A percentile compares a stretch with the other conserved stretches of the same genome.
phyloP scores from a whole-genome alignment of 2,329 filamentous ascomycete species.

The Ilyonectria mors-panacis region DNA sequence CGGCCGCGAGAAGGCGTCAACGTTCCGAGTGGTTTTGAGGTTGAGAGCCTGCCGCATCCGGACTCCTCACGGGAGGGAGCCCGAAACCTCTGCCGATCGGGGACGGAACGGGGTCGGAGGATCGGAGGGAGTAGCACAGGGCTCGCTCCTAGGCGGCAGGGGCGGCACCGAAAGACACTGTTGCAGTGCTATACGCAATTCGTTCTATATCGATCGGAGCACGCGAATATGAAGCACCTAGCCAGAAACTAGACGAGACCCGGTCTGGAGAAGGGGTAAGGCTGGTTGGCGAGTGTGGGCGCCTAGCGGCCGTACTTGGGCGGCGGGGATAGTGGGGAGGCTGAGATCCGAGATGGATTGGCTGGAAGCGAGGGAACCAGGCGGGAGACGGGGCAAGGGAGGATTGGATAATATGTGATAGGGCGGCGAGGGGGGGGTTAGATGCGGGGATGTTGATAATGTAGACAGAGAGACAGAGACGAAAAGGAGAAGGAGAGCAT shows the following conservation, averaged over 20 bases:
- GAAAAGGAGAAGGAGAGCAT: not conserved
- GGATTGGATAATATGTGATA: not conserved
- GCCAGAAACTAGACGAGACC: not conserved
- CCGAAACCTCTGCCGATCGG: slow-evolving; percentile 20
- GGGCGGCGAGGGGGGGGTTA: not conserved
- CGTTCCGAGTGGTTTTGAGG: not conserved
- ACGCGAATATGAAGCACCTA: not conserved
- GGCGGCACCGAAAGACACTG: not conserved
- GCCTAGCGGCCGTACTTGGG: not conserved
- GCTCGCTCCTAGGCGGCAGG: not conserved
- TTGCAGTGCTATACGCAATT: not conserved
- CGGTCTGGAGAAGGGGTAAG: not conserved
- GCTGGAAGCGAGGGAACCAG: not conserved
- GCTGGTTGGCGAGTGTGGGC: not conserved
- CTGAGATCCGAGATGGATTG: not conserved
- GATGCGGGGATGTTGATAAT: slow-evolving; percentile 9
- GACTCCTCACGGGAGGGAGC: not conserved
- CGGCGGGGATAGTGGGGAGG: not conserved
- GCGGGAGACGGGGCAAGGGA: not conserved
- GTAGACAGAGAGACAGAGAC: not conserved
- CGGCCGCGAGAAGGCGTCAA: not conserved
- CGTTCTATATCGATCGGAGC: not conserved
- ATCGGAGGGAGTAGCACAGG: not conserved
- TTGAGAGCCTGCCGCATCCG: slow-evolving; percentile 3
- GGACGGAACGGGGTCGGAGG: slow-evolving; percentile 20